Base-by-base conservation (phyloP, 1,139 yeast species). In the Torulaspora globosa region DNA sequence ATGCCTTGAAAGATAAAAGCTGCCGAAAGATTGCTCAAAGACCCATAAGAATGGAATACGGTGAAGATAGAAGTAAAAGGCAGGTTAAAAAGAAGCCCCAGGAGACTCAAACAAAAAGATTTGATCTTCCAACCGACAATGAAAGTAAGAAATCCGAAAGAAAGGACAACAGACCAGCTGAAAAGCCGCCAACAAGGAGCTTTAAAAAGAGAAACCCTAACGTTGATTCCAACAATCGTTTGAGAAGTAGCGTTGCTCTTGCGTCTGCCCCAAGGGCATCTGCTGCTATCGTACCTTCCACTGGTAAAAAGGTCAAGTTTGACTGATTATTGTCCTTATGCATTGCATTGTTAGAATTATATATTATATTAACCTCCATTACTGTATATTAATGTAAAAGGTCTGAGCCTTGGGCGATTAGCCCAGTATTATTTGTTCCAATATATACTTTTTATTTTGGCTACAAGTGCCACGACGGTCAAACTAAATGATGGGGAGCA, bases 61-160 rank as follows among this genome's bases (percentile, higher is more conserved):
- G 98, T 55, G 96, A 92, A 68, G 97, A 92, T 65, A 76, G 98
- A 70, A 84, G 95, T 34, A 84, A 86, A 67, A 76, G 95, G 63
- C 56, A 65, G 61, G 62, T 60, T 18, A 51, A 47, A 58, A 55
- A 63, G 57, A 53, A 62, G 59, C 63, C 59, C 12, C 66, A 52
- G 8, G 62, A 59, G 19, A 27, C 19, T 11, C 43, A 33, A 15
- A 48, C 42, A 19, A 43, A 34, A 32, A 37, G 51, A 2, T 56
- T 56, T 39, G 59, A 57, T 39, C 44, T 56, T 15, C 53, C 58
- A 36, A 44, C 27, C 9, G 24, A 41, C 10, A 41, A 21, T 26
- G 46, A 29, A n/a, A n/a, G 32, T 21, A 39, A 21, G 16, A 26
- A 24, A 11, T 23, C 41, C 5, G 31, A 35, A 18, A 28, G 33